Conservation (phyloP, 2,329 filamentous ascomycete species). For the Ambrosiella cleistominuta region DNA sequence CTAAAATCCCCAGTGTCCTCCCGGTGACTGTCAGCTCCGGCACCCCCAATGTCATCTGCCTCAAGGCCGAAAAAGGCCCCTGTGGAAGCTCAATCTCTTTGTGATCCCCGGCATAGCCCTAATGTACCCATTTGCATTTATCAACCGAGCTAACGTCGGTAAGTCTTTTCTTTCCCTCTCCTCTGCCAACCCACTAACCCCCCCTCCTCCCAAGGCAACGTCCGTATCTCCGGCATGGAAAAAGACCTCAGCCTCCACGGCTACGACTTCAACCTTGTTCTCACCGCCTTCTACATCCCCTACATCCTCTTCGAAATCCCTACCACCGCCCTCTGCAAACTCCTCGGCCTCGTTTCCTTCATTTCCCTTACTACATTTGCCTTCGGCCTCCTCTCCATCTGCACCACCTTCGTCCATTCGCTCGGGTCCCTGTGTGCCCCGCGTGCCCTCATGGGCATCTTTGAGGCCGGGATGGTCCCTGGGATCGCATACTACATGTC, state of each 20-base stretch:
- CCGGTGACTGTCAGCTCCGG: too few relatives aligned
- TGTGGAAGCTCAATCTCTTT: constrained; percentile 46
- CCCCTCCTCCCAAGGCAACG: constrained; percentile 35
- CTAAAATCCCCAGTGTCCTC: too few relatives aligned
- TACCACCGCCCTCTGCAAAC: constrained; percentile 50
- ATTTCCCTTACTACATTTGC: constrained; percentile 42
- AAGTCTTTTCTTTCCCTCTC: constrained; percentile 14
- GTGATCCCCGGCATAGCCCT: constrained; percentile 48
- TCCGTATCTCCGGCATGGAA: constrained; percentile 46
- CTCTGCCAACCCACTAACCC: background rate
- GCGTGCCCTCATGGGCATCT: constrained; percentile 48
- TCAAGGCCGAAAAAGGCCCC: constrained; percentile 36
- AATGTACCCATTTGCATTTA: constrained; percentile 57
- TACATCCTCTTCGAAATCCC: constrained; percentile 62
- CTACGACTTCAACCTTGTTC: constrained; percentile 51
- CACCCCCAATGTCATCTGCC: background rate
- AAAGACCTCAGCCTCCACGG: constrained; percentile 39
- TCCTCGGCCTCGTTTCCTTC: constrained; percentile 55
- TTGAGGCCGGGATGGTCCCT: constrained; percentile 58
- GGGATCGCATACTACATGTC: constrained; percentile 59
- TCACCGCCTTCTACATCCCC: constrained; percentile 53
- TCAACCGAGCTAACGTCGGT: constrained; percentile 60
- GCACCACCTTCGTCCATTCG: constrained; percentile 46
- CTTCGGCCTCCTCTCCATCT: constrained; percentile 46
- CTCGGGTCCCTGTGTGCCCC: constrained; percentile 37